Evolutionary conservation across 805 yeast genomes (phyloP).

Genomic region (Zygosaccharomyces bisporus): DNA sequence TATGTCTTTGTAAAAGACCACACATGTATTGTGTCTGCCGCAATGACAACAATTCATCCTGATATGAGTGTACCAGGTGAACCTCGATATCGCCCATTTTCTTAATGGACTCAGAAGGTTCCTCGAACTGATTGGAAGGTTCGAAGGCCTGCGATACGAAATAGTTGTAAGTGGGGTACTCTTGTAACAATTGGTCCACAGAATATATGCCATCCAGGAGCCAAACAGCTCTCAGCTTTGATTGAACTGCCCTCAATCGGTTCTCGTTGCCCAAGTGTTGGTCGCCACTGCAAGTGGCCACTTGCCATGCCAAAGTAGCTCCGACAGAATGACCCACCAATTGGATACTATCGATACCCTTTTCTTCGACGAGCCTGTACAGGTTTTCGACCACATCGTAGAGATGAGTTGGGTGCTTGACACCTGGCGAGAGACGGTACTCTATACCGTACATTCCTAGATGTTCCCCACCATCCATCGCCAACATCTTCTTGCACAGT

Average conservation of each 20-base stretch:
- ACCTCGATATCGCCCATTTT: conserved; percentile 20
- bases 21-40: conserved; percentile 46
- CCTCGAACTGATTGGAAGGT: conserved; percentile 25
- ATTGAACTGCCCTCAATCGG: conserved; percentile 13
- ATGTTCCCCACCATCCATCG: conserved; percentile 10
- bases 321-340: conserved; percentile 81
- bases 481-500: conserved; percentile 24
- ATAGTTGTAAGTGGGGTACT: conserved; percentile 54
- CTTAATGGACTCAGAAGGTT: conserved; percentile 11
- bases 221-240: conserved; percentile 27
- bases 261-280: conserved; percentile 3
- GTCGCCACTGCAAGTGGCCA: conserved; percentile 25
- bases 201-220: conserved; percentile 72
- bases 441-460: conserved; percentile 41
- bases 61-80: conserved; percentile 53
- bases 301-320: conserved; percentile 59
- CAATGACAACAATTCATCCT: conserved; percentile 61
- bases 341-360: conserved; percentile 30
- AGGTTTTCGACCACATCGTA: conserved; percentile 52
- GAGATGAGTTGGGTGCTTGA: conserved; percentile 58
- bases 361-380: conserved; percentile 18
- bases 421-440: conserved; percentile 63
- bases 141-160: conserved; percentile 61
- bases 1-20: conserved; percentile 31
- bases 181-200: conserved; percentile 46